Evolutionary conservation across 1,139 yeast species (phyloP), one percentile per base, ranked within the genome.

Genomic region (Debaryomyces nepalensis): DNA sequence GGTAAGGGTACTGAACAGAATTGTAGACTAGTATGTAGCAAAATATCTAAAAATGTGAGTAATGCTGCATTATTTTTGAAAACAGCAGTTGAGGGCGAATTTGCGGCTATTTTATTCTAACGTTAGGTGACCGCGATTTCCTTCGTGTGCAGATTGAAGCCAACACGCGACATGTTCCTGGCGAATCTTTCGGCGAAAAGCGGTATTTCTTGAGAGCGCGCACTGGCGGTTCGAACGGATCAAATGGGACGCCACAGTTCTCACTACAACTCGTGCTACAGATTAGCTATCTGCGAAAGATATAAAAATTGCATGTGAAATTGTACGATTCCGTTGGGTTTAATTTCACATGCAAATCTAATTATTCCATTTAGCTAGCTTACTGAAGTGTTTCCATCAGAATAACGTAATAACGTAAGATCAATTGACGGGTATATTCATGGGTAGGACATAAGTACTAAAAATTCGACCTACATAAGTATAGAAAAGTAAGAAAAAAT

Each of bases 51-150:
- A 21, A 22, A 21, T 6, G 19, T 34, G 37, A 34, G 23, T 34
- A 34, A 34, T 34, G 37, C 22, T 34, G 30, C 37, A 34, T 30
- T 34, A 34, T 34, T 34, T 18, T 8, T 12, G 11, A 4, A 15
- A 23, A 34, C 31, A 11, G 30, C 14, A 34, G 15, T 7, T 5
- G 22, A 34, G 21, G 24, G 30, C 37, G 31, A 34, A 23, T 34
- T 26, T 34, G 37, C 37, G 37, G 37, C 37, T 34, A 34, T 34
- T 34, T 18, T n/a, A 22, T 21, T 5, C 26, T 24, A 24, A 11
- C 19, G 30, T 24, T 4, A 34, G 23, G 30, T 15, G 10, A 9
- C n/a, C 16, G 37, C 37, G 37, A 24, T 4, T 12, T 16, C 29
- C 15, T 19, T 12, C 32, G 32, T 27, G 32, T 6, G 10, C 10